Base-by-base conservation (phyloP, 352 stramenopile genomes). In the Pythium coloratum region DNA sequence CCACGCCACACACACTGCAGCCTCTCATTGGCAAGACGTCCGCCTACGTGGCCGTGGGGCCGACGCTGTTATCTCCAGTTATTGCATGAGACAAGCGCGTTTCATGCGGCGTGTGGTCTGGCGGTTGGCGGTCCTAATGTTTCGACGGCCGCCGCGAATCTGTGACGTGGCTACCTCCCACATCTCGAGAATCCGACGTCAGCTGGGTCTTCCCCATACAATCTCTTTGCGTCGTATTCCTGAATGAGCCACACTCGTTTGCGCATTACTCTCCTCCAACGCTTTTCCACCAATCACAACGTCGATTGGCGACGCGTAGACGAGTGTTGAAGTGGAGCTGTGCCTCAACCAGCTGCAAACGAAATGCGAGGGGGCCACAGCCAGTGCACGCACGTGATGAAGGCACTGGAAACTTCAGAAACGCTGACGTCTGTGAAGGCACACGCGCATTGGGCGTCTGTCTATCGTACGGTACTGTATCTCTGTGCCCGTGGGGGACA, bases 261-360 rank as follows among this genome's bases (percentile, higher is more conserved):
- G 40, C 40, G 40, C 40, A 49, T 49, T 49, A 24, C 16, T 1
- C 3, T 1, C 40, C 12, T 49, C 40, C 40, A 49, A 6, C 36
- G 2, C 10, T 42, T 49, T 49, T 49, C 14, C 40, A 49, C 59
- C 59, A 65, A 65, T 65, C 46, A 44, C 10, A 57, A 28, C 9
- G 3, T 5, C n/a, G 9, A 20, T 8, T 14, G 12, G 7, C 32
- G 13, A n/a, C 49, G 49, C 60, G 60, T 66, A 40, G 61, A 60
- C 61, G 49, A 61, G 62, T 62, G 62, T 67, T 67, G 62, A 67
- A 67, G 62, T 67, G 18, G 6, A 26, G 16, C 24, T 34, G 7
- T 34, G 12, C 16, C 30, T 42, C 54, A 42, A 46, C 54, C 30
- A n/a, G 32, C 40, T 59, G 54, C 54, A 59, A 26, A 59, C 54